Percentiles rank a stretch among this genome's conserved stretches.
Conservation (phyloP, 495 filamentous ascomycete genomes). For the Tuber magnatum region DNA sequence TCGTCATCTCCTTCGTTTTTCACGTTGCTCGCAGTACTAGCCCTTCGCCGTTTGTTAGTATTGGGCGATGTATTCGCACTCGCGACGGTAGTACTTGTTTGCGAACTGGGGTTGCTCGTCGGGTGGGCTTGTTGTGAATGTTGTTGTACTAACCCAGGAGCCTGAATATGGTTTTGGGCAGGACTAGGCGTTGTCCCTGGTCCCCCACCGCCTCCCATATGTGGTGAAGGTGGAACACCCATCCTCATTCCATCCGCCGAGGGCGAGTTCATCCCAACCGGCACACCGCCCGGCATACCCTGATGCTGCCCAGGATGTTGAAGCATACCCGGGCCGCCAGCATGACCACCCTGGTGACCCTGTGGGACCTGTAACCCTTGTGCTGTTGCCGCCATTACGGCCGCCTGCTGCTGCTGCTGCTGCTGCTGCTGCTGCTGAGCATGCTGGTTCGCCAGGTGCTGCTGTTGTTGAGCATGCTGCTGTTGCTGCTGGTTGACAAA, state of each 20-base stretch:
- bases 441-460: slow-evolving; percentile 42
- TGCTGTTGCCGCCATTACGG: slow-evolving; percentile 25
- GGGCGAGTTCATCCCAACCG: slow-evolving; percentile 37
- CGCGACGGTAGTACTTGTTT: slow-evolving; percentile 41
- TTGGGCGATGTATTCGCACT: slow-evolving; percentile 65
- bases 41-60: slow-evolving; percentile 57
- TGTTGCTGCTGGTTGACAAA: slow-evolving; percentile 44
- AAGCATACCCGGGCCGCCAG: slow-evolving; percentile 36
- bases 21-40: slow-evolving; percentile 50
- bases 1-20: slow-evolving; percentile 52
- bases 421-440: slow-evolving; percentile 33
- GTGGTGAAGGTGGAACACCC: slow-evolving; percentile 38
- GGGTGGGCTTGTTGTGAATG: slow-evolving; percentile 42
- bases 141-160: slow-evolving; percentile 42
- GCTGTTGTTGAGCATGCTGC: slow-evolving; percentile 38
- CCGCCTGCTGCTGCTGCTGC: slow-evolving; percentile 26
- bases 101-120: slow-evolving; percentile 42
- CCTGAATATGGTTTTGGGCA: slow-evolving; percentile 41
- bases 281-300: slow-evolving; percentile 24
- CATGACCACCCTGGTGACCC: slow-evolving; percentile 31
- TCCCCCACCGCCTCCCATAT: slow-evolving; percentile 37
- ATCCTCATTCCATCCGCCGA: slow-evolving; percentile 39
- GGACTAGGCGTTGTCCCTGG: slow-evolving; percentile 41
- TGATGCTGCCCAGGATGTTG: slow-evolving; percentile 31
- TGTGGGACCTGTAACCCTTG: slow-evolving; percentile 30